Conservation (phyloP, 768 basidiomycete genomes). For the Kwoniella sp. region DNA sequence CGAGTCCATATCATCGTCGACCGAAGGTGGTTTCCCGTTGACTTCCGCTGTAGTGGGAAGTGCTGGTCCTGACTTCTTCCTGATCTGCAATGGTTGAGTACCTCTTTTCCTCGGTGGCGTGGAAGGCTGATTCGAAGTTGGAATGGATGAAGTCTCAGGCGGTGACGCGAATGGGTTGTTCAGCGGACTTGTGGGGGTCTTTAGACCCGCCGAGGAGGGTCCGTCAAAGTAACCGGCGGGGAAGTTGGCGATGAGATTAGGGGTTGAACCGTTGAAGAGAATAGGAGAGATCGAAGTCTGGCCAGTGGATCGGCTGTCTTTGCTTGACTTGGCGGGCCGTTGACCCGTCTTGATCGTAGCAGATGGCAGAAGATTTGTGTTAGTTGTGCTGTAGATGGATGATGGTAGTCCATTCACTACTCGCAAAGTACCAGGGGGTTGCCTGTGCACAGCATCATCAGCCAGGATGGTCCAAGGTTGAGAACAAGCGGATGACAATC, state of each 20-base stretch:
- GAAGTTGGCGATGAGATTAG: slow-evolving; percentile 38
- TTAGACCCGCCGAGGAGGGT: slow-evolving; percentile 4
- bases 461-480: neutral
- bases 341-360: neutral
- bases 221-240: slow-evolving; percentile 35
- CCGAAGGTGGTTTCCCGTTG: slow-evolving; percentile 3
- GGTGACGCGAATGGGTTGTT: slow-evolving; percentile 32
- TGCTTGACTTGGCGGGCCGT: neutral
- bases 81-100: slow-evolving; percentile 22
- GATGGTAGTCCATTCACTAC: slow-evolving; percentile 56
- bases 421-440: slow-evolving; percentile 32
- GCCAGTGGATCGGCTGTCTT: slow-evolving; percentile 6
- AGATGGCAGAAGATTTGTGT: slow-evolving; percentile 19
- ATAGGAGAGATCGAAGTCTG: slow-evolving; percentile 20
- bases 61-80: slow-evolving; percentile 27
- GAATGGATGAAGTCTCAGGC: neutral
- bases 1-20: neutral
- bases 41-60: neutral
- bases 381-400: slow-evolving; percentile 53
- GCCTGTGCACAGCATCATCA: slow-evolving; percentile 1
- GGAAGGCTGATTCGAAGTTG: neutral
- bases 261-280: slow-evolving; percentile 31
- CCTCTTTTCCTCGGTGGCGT: neutral
- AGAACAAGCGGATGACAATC: neutral
- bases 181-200: slow-evolving; percentile 12